Evolutionary conservation across 169 alveolate genomes (phyloP).

Genomic region (Ichthyophthirius multifiliis): DNA sequence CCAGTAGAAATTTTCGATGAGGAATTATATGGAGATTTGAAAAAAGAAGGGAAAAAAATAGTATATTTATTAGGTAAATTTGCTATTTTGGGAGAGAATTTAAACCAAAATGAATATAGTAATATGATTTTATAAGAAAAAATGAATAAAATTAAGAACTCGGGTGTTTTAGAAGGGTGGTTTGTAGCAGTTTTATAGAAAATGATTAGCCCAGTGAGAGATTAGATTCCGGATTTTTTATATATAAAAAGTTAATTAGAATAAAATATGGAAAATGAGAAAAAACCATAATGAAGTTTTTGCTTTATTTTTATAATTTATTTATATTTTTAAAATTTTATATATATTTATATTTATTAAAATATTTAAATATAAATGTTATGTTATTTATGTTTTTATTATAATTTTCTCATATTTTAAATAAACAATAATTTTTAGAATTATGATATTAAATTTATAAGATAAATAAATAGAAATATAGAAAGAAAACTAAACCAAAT

Average conservation of each 20-base stretch:
- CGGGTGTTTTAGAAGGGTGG: background rate
- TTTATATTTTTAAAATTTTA: no score
- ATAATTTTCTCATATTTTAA: no score
- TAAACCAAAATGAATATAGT: background rate
- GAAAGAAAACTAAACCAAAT: no score
- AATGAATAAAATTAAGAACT: background rate
- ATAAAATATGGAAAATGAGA: no score
- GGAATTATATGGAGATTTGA: background rate
- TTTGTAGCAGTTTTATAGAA: background rate
- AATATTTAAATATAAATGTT: no score
- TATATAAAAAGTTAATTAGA: background rate
- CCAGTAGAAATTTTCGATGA: background rate
- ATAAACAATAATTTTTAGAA: no score
- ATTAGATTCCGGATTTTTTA: background rate
- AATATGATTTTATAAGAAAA: background rate
- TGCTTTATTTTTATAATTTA: no score
- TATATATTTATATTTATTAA: no score
- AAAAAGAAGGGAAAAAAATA: background rate
- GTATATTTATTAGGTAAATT: slow-evolving; percentile 1
- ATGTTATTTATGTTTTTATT: no score
- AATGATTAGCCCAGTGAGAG: background rate
- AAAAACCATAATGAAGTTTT: no score
- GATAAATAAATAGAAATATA: no score
- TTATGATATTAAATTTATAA: no score
- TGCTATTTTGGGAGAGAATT: background rate